Base-by-base conservation (phyloP, 192 early-diverging fungal genomes). In the Rhizoclosmatium sp. region DNA sequence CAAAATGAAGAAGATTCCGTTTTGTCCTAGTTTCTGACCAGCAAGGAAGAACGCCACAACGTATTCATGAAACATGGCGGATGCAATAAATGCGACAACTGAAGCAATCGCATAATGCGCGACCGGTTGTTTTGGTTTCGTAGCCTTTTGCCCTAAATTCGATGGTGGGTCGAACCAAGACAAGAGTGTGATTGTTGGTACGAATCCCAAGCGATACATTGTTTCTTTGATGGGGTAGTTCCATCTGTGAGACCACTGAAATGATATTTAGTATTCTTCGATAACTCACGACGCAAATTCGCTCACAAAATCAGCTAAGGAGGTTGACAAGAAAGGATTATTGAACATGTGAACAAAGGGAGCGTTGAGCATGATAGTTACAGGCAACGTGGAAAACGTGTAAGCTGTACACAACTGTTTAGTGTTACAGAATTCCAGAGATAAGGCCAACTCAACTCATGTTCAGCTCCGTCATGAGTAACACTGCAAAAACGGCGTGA, bases 141-240 rank as follows among this genome's bases (percentile, higher is more conserved):
- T 1, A 12, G 9, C 51, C 0, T 54, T 41, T 19, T 19, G 7
- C 2, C 40, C 12, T 10, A 42, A 42, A 2, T 4, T 39, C 21
- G 2, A 31, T 16, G 10, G 19, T 2, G 39, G 19, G 66, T 47
- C 66, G 19, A 68, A 47, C 10, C 2, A 10, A 16, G 14, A 2
- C 5, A 68, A 12, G 66, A 12, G 5, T 2, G 5, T 1, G 14
- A 71, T 19, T 7, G 69, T 56, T 49, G 69, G 69, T 19, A 45
- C 5, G 51, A 71, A 71, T 2, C 39, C 51, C 4, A 71, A 19
- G 9, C 69, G 2, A 47, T 71, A 49, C 2, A 71, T 71, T 56
- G 69, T 71, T 41, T n/a, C 41, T 71, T 71, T 71, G 51, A 71
- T 71, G 48, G 69, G 39, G 21, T 44, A n/a, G 39, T 71, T 71